phyloP scores from a whole-genome alignment of 2,329 filamentous ascomycete genomes.

The Zalaria sp. region DNA sequence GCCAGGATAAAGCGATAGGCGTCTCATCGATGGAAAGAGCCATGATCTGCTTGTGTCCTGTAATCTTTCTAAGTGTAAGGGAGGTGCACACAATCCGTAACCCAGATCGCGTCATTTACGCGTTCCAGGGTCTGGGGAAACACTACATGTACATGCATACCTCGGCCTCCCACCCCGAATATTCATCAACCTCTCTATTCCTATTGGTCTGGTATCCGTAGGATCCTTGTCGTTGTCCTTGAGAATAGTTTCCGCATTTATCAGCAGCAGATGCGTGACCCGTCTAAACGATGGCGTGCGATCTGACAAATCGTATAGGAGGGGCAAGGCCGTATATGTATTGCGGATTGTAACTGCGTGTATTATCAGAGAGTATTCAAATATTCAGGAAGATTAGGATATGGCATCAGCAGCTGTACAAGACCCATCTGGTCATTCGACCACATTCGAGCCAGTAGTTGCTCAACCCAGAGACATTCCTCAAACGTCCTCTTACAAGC shows the following conservation, averaged over 20 bases:
- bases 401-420: background rate
- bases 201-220: background rate
- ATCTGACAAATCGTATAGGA: background rate
- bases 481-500: background rate
- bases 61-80: too few relatives aligned
- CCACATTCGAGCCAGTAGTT: background rate
- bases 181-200: background rate
- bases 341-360: background rate
- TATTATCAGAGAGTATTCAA: background rate
- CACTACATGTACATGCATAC: too few relatives aligned
- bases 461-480: background rate
- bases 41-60: too few relatives aligned
- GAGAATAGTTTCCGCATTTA: background rate
- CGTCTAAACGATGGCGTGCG: background rate
- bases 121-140: too few relatives aligned
- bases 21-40: too few relatives aligned
- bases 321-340: background rate
- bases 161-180: too few relatives aligned
- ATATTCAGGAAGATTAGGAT: background rate
- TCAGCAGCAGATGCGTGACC: background rate
- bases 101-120: background rate
- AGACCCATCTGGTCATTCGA: background rate
- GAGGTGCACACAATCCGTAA: background rate
- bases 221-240: background rate
- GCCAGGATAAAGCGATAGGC: too few relatives aligned